These are phyloP conservation scores for Turritis glabra DNA, from an alignment of 345 rosid species.

Conservation along the genomic window DNA sequence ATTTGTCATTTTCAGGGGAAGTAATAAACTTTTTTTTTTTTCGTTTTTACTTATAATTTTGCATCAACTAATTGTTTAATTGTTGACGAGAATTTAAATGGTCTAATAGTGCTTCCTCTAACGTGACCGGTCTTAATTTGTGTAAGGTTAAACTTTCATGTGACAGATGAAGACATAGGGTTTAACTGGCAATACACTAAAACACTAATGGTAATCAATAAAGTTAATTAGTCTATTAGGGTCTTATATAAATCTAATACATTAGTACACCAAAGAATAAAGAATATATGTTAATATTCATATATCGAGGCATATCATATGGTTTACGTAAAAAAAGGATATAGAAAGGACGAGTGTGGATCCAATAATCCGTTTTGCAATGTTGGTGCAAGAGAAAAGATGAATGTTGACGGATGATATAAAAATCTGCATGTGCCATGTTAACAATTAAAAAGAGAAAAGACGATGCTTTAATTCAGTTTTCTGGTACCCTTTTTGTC, in stretches of 20 bases:
- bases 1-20: not conserved
- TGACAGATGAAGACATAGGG: not conserved
- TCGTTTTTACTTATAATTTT: not conserved
- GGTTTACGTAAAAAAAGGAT: not conserved
- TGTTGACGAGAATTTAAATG: not conserved
- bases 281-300: not conserved
- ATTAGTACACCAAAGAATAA: not conserved
- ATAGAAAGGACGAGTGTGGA: not conserved
- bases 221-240: not conserved
- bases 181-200: not conserved
- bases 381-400: not conserved
- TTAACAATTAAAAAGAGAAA: not conserved
- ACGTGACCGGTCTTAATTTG: not conserved
- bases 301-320: not conserved
- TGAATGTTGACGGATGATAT: not conserved
- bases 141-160: not conserved
- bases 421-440: not conserved
- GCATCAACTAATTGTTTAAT: not conserved
- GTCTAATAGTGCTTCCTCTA: not conserved
- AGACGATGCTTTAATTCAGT: not conserved
- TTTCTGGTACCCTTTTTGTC: not conserved
- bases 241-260: not conserved
- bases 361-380: conserved; percentile 4
- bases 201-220: not conserved
- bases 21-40: not conserved